These are phyloP conservation scores for Cardiosporidium cionae DNA, from an alignment of 169 alveolate genomes.

Conservation along the genomic window DNA sequence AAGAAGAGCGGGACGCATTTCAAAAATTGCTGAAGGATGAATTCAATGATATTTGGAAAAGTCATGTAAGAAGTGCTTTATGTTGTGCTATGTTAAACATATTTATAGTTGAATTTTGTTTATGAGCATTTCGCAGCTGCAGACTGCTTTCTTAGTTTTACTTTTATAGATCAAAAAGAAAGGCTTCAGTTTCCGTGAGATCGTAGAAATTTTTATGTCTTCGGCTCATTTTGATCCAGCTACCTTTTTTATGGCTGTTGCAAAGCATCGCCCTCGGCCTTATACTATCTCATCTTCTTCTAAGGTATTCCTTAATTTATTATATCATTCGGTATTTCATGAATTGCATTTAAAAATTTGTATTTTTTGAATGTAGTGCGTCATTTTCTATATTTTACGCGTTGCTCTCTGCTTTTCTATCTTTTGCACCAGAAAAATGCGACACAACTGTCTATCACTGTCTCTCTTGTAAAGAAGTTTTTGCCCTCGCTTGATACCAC, in stretches of 20 bases:
- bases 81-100: too few species aligned
- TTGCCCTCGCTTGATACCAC: too few species aligned
- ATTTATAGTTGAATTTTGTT: slow-evolving; percentile 36
- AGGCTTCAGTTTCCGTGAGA: too few species aligned
- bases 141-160: slow-evolving; percentile 20
- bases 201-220: slow-evolving; percentile 54
- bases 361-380: not conserved
- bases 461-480: too few species aligned
- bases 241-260: slow-evolving; percentile 58
- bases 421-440: too few species aligned
- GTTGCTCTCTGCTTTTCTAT: not conserved
- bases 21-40: slow-evolving; percentile 36
- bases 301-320: slow-evolving; percentile 20
- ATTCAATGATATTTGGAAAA: slow-evolving; percentile 45
- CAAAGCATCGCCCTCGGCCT: slow-evolving; percentile 52
- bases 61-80: too few species aligned
- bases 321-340: not conserved
- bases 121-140: slow-evolving; percentile 26
- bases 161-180: not conserved
- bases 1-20: too few species aligned
- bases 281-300: slow-evolving; percentile 68
- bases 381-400: not conserved
- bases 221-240: slow-evolving; percentile 43
- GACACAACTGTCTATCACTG: too few species aligned
- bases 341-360: too few species aligned